Evolutionary conservation across 2,329 filamentous ascomycete genomes (phyloP).

Genomic region (Phialophora tarda): DNA sequence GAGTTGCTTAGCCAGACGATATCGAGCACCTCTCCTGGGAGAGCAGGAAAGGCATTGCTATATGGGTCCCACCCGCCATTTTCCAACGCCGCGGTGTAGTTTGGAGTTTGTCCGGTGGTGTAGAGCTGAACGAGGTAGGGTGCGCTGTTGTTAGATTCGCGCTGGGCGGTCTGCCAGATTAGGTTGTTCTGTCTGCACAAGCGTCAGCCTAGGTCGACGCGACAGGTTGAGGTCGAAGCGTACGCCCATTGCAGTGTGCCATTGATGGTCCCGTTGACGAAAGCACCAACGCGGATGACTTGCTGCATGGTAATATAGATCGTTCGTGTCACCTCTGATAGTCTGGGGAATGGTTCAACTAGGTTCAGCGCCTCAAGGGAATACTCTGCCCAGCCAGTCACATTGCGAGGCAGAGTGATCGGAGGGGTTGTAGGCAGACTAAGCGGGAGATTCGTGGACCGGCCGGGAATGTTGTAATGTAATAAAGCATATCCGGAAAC

Average conservation of each 20-base stretch:
- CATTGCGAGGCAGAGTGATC: slow-evolving; percentile 37
- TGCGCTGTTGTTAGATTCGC: slow-evolving; percentile 38
- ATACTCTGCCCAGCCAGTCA: slow-evolving; percentile 39
- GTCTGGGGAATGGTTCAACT: slow-evolving; percentile 36
- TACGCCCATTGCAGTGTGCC: slow-evolving; percentile 40
- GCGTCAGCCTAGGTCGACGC: background rate
- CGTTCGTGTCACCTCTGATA: slow-evolving; percentile 56
- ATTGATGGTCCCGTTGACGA: slow-evolving; percentile 33
- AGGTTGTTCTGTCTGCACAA: slow-evolving; percentile 48
- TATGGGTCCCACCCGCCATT: slow-evolving; percentile 53
- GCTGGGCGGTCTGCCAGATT: slow-evolving; percentile 52
- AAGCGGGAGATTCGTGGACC: slow-evolving; percentile 9
- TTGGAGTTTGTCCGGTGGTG: slow-evolving; percentile 46
- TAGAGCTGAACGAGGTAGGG: slow-evolving; percentile 58
- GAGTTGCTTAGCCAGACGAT: slow-evolving; percentile 52
- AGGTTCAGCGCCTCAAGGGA: slow-evolving; percentile 35
- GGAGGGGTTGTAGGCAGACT: slow-evolving; percentile 33
- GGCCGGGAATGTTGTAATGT: slow-evolving; percentile 28
- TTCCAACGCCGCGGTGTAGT: slow-evolving; percentile 49
- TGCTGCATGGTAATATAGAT: slow-evolving; percentile 54
- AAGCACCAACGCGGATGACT: slow-evolving; percentile 34
- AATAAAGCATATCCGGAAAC: slow-evolving; percentile 43
- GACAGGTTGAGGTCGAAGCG: slow-evolving; percentile 4
- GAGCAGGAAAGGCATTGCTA: slow-evolving; percentile 47
- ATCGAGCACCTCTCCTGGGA: slow-evolving; percentile 52